Base-by-base conservation (phyloP, 2,329 filamentous ascomycete species). In the Aurifilum marmelostoma region DNA sequence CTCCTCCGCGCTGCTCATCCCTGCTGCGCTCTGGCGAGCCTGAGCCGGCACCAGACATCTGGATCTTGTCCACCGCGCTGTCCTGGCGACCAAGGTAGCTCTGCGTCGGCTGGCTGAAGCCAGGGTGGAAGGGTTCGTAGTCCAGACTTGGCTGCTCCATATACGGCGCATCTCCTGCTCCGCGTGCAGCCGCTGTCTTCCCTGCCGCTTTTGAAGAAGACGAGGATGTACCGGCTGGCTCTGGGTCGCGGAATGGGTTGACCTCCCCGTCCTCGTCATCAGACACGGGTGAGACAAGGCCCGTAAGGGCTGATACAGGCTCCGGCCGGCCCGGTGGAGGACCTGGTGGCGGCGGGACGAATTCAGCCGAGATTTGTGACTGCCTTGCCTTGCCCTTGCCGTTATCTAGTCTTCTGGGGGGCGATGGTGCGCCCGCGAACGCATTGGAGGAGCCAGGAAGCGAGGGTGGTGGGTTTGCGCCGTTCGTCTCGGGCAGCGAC, bases 81-180 rank as follows among this genome's bases (percentile, higher is more conserved):
- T 82, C 80, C 72, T 82, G 80, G 47, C 80, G 76, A 58, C 75
- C 76, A 2, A 77, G 56, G 63, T 80, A 80, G 71, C 79, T 79
- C 34, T 74, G 74, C 21, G 77, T 79, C n/a, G 69, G 69, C 65
- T 71, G 59, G 61, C 67, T 71, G 71, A 75, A 76, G 27, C 81
- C 80, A 1, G 80, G 80, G 62, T 82, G 77, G 71, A 79, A 82
- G 7, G 80, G 78, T 69, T 83, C 81, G 29, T 73, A 73, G 6
- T 75, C 74, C 39, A 79, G 73, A 3, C 76, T 74, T 2, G 80
- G 79, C 65, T 82, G 77, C 37, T 80, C 77, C n/a, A 75, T 73
- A 6, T 75, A 73, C 8, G 56, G 70, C 7, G 34, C 34, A 34
- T n/a, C n/a, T n/a, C 29, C 37, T 32, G 24, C n/a, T 21, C 29